A percentile compares a stretch with the other conserved stretches of the same genome.
phyloP scores from a whole-genome alignment of 2,329 filamentous ascomycete genomes.

The Zymoseptoria tritici region DNA sequence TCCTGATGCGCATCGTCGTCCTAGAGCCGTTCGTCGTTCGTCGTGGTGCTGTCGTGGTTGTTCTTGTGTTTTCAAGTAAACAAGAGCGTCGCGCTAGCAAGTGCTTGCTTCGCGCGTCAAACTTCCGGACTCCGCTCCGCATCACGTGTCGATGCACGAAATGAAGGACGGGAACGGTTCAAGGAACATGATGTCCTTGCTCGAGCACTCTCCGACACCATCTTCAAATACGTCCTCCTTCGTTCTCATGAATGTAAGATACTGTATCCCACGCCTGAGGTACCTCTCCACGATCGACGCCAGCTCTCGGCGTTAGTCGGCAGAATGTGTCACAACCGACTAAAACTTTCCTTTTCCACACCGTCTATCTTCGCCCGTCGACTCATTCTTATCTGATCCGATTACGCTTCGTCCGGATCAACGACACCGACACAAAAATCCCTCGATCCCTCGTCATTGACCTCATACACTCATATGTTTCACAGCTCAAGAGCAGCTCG shows the following conservation, averaged over 20 bases:
- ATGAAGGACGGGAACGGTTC: neutral
- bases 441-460: neutral
- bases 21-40: neutral
- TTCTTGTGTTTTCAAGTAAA: constrained; percentile 7
- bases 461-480: neutral
- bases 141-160: neutral
- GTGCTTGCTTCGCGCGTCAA: neutral
- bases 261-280: neutral
- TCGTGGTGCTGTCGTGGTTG: neutral
- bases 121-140: neutral
- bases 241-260: neutral
- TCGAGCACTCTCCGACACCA: neutral
- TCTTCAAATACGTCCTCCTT: neutral
- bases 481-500: neutral
- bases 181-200: neutral
- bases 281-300: neutral
- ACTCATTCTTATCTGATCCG: neutral
- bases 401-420: neutral
- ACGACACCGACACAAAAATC: neutral
- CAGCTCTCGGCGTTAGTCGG: neutral
- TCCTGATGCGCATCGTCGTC: constrained; percentile 3
- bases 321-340: neutral
- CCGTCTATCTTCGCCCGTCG: neutral
- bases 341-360: neutral
- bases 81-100: neutral